Base-by-base conservation (phyloP, 371 early-diverging fungal species). In the Lichtheimia hyalospora region DNA sequence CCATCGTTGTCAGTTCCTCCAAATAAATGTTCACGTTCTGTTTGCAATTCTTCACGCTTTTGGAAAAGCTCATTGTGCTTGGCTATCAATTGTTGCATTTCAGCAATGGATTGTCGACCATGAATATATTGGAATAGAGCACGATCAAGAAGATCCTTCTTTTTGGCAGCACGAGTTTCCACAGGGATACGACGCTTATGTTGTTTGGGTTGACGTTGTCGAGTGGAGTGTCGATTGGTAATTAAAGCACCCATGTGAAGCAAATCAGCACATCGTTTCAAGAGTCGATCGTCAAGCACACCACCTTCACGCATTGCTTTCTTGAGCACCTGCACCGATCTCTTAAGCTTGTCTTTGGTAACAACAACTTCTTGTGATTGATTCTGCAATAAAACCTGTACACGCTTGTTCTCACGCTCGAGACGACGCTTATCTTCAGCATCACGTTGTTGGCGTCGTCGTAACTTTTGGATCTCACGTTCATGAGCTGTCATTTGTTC, bases 401-500 rank as follows among this genome's bases (percentile, higher is more conserved):
- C 83, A 34, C 85, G 64, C 58, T 89, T 84, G 51, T 81, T 75
- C 60, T 86, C 86, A 15, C 78, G 71, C 63, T 93, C 91, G 10
- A 90, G 74, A 49, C 79, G 79, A 63, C 85, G 84, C n/a, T 82
- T 83, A 24, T 74, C 68, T 46, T 92, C 90, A 2, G 73, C 64
- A 21, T 91, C 89, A 16, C 73, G 71, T 34, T 71, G 73, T 70
- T 92, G 91, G 21, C 85, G 82, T 7, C 88, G 75, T 7, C 84
- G 77, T 21, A 93, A 64, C 39, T 78, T 76, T 25, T 90, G 88
- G 55, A 93, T 86, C 64, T 92, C 91, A 24, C 88, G 79, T 49
- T 89, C 86, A 52, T 84, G 88, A 5, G 70, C 71, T 7, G 79
- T 77, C 20, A 84, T 74, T 54, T 86, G 70, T 21, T 88, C 89